A percentile compares a stretch with the other conserved stretches of the same genome.
Evolutionary conservation across 2,329 filamentous ascomycete genomes (phyloP).

Genomic region (Purpureocillium lavendulum): DNA sequence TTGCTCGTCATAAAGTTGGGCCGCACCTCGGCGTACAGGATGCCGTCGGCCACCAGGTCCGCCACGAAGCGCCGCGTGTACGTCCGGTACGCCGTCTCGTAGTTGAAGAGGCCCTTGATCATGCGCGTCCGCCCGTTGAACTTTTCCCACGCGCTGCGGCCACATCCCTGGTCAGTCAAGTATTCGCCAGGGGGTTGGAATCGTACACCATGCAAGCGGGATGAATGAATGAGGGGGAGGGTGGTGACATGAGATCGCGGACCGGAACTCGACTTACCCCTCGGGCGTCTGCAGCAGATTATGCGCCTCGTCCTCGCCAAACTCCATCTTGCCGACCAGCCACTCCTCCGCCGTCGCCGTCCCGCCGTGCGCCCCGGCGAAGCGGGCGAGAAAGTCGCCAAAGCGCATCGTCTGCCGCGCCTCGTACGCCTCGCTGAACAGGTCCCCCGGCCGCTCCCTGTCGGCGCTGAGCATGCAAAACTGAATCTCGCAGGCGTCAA

Average conservation of each 20-base stretch:
- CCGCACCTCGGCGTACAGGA: conserved; percentile 64
- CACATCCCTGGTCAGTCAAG: no score
- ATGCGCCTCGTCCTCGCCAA: conserved; percentile 53
- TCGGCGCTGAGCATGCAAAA: conserved; percentile 42
- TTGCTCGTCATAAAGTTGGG: conserved; percentile 61
- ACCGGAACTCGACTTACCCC: conserved; percentile 34
- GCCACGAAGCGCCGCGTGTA: conserved; percentile 54
- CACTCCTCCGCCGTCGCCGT: conserved; percentile 34
- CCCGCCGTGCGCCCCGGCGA: conserved; percentile 14
- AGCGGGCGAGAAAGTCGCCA: conserved; percentile 28
- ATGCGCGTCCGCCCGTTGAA: conserved; percentile 64
- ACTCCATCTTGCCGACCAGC: conserved; percentile 54
- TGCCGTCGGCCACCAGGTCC: conserved; percentile 54
- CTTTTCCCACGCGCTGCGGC: conserved; percentile 43
- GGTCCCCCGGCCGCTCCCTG: conserved; percentile 26
- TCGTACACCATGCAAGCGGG: no score
- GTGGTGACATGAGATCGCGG: no score
- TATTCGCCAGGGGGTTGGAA: no score
- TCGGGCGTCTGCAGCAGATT: conserved; percentile 37
- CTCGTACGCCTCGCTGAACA: conserved; percentile 43
- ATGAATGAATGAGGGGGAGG: no score
- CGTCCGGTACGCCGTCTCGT: conserved; percentile 50
- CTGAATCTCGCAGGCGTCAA: conserved; percentile 49
- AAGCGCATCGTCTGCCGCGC: conserved; percentile 36
- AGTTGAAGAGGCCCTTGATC: conserved; percentile 66